These are phyloP conservation scores for Suhomyces sp. DNA, from an alignment of 805 yeast genomes.

Conservation along the genomic window DNA sequence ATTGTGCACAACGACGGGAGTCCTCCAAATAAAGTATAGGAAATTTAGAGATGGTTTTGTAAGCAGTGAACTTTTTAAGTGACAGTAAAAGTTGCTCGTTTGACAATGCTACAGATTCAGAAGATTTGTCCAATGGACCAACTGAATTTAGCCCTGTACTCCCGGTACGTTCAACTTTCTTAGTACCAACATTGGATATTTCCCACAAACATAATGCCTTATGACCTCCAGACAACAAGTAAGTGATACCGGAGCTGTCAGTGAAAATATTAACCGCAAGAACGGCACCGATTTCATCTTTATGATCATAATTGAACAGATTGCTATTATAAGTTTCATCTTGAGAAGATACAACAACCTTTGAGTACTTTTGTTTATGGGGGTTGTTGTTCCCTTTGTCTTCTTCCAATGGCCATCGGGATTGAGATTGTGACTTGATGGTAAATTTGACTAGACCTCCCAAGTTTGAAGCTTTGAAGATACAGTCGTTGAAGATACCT, in stretches of 20 bases:
- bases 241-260: constrained; percentile 36
- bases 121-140: constrained; percentile 1
- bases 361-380: constrained; percentile 7
- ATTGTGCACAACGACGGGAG: constrained; percentile 83
- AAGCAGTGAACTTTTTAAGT: constrained; percentile 61
- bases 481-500: constrained; percentile 52
- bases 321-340: constrained; percentile 11
- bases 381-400: constrained; percentile 5
- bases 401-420: constrained; percentile 6
- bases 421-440: constrained; percentile 16
- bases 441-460: constrained; percentile 38
- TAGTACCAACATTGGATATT: constrained; percentile 26
- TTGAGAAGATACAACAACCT: constrained; percentile 10
- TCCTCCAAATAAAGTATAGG: constrained; percentile 72
- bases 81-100: constrained; percentile 66
- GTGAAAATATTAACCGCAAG: constrained; percentile 54
- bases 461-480: constrained; percentile 60
- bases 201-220: constrained; percentile 76
- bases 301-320: constrained; percentile 7
- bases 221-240: constrained; percentile 70
- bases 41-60: constrained; percentile 72
- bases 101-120: constrained; percentile 34
- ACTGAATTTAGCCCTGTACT: no score
- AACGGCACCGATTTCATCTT: constrained; percentile 42
- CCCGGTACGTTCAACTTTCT: neutral